Base-by-base conservation (phyloP, 176 grass and related monocot species). In the Oryza glaberrima region DNA sequence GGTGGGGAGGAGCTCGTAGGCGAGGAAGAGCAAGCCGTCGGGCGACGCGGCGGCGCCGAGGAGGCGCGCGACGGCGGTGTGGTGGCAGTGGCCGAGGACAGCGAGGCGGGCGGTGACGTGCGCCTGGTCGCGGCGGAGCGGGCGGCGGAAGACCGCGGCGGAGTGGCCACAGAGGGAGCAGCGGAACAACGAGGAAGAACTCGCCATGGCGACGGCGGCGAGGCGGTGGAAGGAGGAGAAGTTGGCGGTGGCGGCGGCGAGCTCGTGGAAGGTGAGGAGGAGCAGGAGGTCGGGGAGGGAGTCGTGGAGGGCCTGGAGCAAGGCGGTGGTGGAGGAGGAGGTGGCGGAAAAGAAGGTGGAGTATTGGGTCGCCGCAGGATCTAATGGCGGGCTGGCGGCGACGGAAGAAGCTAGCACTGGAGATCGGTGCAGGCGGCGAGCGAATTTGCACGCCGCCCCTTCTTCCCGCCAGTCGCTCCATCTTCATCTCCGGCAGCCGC, bases 81-180 rank as follows among this genome's bases (percentile, higher is more conserved):
- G 96, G 73, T 98, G 96, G 87, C 88, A 91, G 90, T 93, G 92
- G 14, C 91, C 91, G 36, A 95, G 82, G 11, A 81, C 63, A 13
- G 83, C 88, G 66, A 94, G 82, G 19, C 88, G 85, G 0, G 65
- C 65, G 7, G 85, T 16, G 12, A 87, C 82, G 30, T 94, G 91
- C 12, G 44, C 6, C 5, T 78, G 66, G 6, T 77, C 86, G 73
- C 91, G 86, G n/a, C 93, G 93, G 46, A 94, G 92, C 30, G 82
- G 80, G 77, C 89, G 93, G 60, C 92, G 96, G 91, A 98, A 94
- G 6, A 95, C 83, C 11, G 87, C 93, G 35, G 87, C 89, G 6
- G 91, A 83, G 61, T 90, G 91, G 86, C 90, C 90, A 12, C 88
- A 83, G 11, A 98, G 87, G 34, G 83, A 49, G 76, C 96, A 95